These are phyloP conservation scores for Trapa incisa DNA, from an alignment of 345 rosid species.

Conservation along the genomic window DNA sequence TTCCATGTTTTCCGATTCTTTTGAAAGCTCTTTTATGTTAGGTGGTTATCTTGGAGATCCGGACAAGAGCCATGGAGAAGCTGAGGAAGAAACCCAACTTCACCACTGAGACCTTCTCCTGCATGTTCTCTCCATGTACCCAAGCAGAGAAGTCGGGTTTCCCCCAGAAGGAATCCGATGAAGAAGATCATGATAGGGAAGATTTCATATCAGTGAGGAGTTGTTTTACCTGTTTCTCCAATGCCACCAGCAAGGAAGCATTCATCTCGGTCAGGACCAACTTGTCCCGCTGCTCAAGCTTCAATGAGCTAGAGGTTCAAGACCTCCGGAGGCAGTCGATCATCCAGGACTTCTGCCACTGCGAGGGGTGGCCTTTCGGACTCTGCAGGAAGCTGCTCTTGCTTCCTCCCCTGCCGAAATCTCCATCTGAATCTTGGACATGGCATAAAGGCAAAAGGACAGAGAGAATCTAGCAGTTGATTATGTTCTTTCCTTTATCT, in stretches of 20 bases:
- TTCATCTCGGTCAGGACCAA: constrained; percentile 41
- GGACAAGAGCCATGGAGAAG: constrained; percentile 65
- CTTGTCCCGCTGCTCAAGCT: constrained; percentile 52
- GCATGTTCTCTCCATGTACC: constrained; percentile 27
- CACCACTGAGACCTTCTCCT: constrained; percentile 29
- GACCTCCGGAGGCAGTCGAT: constrained; percentile 39
- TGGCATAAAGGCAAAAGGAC: constrained; percentile 49
- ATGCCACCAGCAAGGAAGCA: constrained; percentile 40
- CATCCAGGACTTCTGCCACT: constrained; percentile 55
- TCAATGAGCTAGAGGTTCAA: constrained; percentile 25
- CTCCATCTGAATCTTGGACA: constrained; percentile 83
- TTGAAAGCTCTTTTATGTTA: constrained; percentile 10
- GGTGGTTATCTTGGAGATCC: constrained; percentile 59
- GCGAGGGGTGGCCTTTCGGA: constrained; percentile 93
- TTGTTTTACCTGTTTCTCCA: constrained; percentile 51
- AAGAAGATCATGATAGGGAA: constrained; percentile 23
- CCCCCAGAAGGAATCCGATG: constrained; percentile 11
- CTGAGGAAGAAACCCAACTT: constrained; percentile 38
- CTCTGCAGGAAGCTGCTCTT: constrained; percentile 58
- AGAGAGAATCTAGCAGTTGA: constrained; percentile 16
- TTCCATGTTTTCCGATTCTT: neutral
- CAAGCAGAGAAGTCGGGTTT: constrained; percentile 9
- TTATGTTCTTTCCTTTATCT: constrained; percentile 2
- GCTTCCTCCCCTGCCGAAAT: constrained; percentile 87
- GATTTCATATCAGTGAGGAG: constrained; percentile 55